Conservation (phyloP, 208 protist species). For the Zelonia costaricensis region DNA sequence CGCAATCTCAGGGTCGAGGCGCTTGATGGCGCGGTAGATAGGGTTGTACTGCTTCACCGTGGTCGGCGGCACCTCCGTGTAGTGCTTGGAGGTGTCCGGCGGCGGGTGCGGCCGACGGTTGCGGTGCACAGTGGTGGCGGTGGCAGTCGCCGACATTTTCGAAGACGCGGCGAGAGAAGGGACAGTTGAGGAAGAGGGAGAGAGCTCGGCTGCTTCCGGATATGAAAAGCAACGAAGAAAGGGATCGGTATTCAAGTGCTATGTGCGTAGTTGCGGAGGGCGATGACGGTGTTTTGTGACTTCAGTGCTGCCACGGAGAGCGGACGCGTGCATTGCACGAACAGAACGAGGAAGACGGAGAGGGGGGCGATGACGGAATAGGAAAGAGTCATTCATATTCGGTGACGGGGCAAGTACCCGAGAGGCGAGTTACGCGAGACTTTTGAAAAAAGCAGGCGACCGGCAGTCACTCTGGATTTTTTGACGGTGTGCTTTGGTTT, state of each 20-base stretch:
- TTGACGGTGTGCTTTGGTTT: too few species aligned
- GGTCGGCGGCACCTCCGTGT: constrained; percentile 51
- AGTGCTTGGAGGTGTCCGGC: constrained; percentile 76
- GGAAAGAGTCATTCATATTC: too few species aligned
- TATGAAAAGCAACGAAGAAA: not conserved
- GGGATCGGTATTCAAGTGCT: not conserved
- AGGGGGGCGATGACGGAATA: too few species aligned
- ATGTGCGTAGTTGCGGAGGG: not conserved
- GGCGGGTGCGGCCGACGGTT: constrained; percentile 60
- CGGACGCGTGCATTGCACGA: too few species aligned
- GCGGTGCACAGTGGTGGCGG: constrained; percentile 14
- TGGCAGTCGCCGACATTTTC: constrained; percentile 23
- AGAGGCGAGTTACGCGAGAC: too few species aligned
- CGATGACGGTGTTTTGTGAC: too few species aligned
- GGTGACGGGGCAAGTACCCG: too few species aligned
- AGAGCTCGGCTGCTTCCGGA: too few species aligned
- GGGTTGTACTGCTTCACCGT: constrained; percentile 30
- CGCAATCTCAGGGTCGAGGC: constrained; percentile 49
- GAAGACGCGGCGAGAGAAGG: not conserved
- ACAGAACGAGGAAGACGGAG: too few species aligned
- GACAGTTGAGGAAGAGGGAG: not conserved
- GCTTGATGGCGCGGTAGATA: constrained; percentile 32
- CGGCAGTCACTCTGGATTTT: too few species aligned
- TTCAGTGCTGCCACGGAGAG: too few species aligned
- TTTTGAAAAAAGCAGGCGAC: too few species aligned